Evolutionary conservation across 1,284 basidiomycete species (phyloP), one percentile per base, ranked within the genome.

Genomic region (Exobasidium cylindrosporum): DNA sequence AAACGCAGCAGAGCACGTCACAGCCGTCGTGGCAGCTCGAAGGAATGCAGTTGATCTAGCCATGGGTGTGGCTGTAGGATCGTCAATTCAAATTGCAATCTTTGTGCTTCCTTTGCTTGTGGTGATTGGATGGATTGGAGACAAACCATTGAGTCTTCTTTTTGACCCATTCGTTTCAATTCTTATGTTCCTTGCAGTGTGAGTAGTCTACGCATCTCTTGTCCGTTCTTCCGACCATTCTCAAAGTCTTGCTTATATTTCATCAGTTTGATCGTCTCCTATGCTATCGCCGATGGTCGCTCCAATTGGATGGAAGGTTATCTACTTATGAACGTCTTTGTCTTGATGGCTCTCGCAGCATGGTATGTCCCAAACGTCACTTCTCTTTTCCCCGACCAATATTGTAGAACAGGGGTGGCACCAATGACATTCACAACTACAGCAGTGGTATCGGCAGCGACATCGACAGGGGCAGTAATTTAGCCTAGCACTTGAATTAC

Each of bases 21-120:
- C 72, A 1, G 73, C 73, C 28, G 72, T 76, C 32, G 68, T 67
- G 24, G 69, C 69, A 47, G 67, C 73, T 7, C 66, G 65, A 64
- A 72, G 73, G 65, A 70, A 74, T 67, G 73, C 73, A 57, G 69
- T 76, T 54, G 70, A 76, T 49, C 64, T 76, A 50, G 66, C 70
- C 1, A 67, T 65, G 53, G 66, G 65, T 26, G 71, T 76, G 17
- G 73, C 73, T 2, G 73, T 76, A 26, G 73, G 73, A 53, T 67
- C 65, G 0, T 72, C 70, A 1, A 76, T 76, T 58, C 73, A 76
- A 61, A 76, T 76, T 31, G 66, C 72, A 1, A 64, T 74, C 26
- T 76, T 76, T 47, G 73, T 76, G 14, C 66, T 76, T 28, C 73
- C 73, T 3, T 53, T 76, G 45, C 61, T 76, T 7, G 72, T 74